phyloP scores from a whole-genome alignment of 345 rosid genomes.

The Murraya paniculata region DNA sequence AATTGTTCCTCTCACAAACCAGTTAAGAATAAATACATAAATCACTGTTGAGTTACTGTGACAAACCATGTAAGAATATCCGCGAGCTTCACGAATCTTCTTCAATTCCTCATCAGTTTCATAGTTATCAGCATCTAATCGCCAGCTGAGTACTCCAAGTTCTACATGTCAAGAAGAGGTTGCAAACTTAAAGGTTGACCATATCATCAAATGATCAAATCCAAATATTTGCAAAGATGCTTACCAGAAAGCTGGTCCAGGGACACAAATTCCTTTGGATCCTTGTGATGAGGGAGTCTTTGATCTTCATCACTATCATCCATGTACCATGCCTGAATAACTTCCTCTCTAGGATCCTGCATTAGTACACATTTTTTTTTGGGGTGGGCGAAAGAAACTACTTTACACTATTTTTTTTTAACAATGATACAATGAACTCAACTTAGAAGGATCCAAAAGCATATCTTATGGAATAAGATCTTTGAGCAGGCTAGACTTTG shows the following conservation, averaged over 20 bases:
- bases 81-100: conserved; percentile 81
- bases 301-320: conserved; percentile 82
- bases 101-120: conserved; percentile 85
- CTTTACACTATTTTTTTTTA: too few species aligned
- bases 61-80: conserved; percentile 88
- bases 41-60: neutral
- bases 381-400: too few species aligned
- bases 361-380: neutral
- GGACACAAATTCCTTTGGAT: conserved; percentile 77
- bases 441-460: neutral
- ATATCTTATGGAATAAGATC: neutral
- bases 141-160: conserved; percentile 92
- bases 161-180: conserved; percentile 37
- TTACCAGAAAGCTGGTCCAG: conserved; percentile 70
- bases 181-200: neutral
- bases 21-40: neutral
- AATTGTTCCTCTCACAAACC: neutral
- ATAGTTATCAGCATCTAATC: conserved; percentile 81
- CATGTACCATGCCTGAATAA: conserved; percentile 93
- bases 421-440: neutral
- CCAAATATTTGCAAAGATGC: neutral
- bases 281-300: conserved; percentile 84
- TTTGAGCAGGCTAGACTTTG: neutral
- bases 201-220: conserved; percentile 5
- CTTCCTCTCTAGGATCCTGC: conserved; percentile 70